These are phyloP conservation scores for Acanthamoeba polyphaga DNA, from an alignment of 208 protist genomes.

Conservation along the genomic window DNA sequence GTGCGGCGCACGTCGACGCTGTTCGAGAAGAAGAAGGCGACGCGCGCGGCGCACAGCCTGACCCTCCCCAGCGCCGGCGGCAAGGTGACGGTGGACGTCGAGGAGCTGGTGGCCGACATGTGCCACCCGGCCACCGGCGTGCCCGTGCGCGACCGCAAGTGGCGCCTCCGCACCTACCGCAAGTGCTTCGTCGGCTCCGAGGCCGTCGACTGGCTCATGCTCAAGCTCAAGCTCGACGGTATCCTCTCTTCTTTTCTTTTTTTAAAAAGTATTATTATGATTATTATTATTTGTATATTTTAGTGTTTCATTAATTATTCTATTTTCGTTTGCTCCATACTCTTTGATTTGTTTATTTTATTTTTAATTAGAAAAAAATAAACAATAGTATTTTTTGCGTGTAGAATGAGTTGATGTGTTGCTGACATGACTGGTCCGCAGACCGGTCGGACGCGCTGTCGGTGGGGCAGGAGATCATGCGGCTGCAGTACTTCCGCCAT, in stretches of 20 bases:
- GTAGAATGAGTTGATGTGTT: too few species aligned
- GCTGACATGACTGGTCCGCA: neutral
- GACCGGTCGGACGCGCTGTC: constrained; percentile 55
- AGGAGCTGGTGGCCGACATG: constrained; percentile 59
- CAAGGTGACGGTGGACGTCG: constrained; percentile 58
- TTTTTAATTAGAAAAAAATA: too few species aligned
- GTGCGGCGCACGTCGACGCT: neutral
- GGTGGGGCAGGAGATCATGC: constrained; percentile 58
- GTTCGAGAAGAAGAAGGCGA: neutral
- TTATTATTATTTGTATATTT: too few species aligned
- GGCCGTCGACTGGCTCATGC: constrained; percentile 68
- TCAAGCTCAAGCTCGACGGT: constrained; percentile 60
- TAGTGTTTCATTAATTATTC: too few species aligned
- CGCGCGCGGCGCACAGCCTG: constrained; percentile 24
- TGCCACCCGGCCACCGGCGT: constrained; percentile 8
- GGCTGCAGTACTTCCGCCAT: constrained; percentile 65
- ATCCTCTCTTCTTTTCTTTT: neutral
- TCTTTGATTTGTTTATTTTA: too few species aligned
- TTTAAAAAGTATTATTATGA: too few species aligned
- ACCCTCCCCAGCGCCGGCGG: neutral
- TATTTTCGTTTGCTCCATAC: too few species aligned
- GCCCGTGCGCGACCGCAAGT: constrained; percentile 53
- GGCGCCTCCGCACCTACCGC: constrained; percentile 27
- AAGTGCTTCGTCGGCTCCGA: constrained; percentile 73
- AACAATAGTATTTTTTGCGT: too few species aligned